Conservation (phyloP, 768 basidiomycete species). For the Pleurotus djamor region DNA sequence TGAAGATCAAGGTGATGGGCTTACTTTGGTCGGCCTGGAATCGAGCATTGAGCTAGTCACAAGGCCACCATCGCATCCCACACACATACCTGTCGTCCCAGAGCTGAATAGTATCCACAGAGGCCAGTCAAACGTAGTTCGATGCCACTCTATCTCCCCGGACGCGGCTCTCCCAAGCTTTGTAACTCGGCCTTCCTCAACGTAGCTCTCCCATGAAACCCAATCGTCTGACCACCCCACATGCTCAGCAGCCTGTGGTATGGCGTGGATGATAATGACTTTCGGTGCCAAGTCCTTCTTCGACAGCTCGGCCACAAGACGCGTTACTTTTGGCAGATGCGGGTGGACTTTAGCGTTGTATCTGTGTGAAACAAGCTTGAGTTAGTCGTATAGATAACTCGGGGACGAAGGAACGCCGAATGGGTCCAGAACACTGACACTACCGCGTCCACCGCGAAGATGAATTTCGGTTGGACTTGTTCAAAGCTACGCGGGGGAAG, state of each 20-base stretch:
- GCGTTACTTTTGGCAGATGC: slow-evolving; percentile 62
- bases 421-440: slow-evolving; percentile 52
- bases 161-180: slow-evolving; percentile 45
- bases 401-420: not conserved
- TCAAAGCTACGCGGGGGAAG: slow-evolving; percentile 46
- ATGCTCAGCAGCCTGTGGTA: slow-evolving; percentile 29
- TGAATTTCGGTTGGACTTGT: slow-evolving; percentile 72
- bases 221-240: slow-evolving; percentile 44
- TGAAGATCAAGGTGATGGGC: slow-evolving; percentile 15
- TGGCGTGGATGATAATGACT: slow-evolving; percentile 56
- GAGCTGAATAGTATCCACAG: slow-evolving; percentile 87
- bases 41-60: not conserved
- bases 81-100: slow-evolving; percentile 67
- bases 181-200: slow-evolving; percentile 40
- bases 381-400: slow-evolving; percentile 13
- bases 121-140: slow-evolving; percentile 70
- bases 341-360: slow-evolving; percentile 73
- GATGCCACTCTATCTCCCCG: slow-evolving; percentile 64
- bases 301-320: slow-evolving; percentile 51
- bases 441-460: slow-evolving; percentile 74
- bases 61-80: not conserved
- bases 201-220: slow-evolving; percentile 53
- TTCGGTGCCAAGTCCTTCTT: slow-evolving; percentile 35
- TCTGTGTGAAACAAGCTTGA: slow-evolving; percentile 24
- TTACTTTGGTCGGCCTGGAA: slow-evolving; percentile 51